phyloP scores from a whole-genome alignment of 164 flowering plant species.

The Vitis rotundifolia region DNA sequence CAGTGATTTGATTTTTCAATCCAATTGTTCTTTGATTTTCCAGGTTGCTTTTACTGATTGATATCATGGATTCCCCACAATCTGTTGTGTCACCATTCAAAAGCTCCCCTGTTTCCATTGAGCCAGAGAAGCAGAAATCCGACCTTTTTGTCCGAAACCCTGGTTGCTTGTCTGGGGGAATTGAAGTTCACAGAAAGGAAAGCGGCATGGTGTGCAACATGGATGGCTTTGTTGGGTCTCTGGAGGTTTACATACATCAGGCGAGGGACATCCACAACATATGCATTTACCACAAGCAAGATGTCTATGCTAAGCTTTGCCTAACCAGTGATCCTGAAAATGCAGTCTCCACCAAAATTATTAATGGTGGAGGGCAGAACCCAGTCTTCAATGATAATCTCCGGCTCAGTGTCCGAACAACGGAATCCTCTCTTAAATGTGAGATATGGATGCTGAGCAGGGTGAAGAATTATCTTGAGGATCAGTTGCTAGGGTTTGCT shows the following conservation, averaged over 20 bases:
- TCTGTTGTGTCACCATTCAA: slow-evolving; percentile 63
- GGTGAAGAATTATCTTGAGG: slow-evolving; percentile 85
- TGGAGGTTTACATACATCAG: slow-evolving; percentile 79
- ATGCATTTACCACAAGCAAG: slow-evolving; percentile 98
- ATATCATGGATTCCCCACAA: slow-evolving; percentile 69
- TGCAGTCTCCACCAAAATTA: slow-evolving; percentile 64
- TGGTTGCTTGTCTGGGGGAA: slow-evolving; percentile 22
- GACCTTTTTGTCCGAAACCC: slow-evolving; percentile 21
- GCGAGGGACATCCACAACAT: slow-evolving; percentile 96
- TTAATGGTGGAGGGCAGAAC: slow-evolving; percentile 90
- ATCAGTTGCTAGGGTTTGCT: slow-evolving; percentile 88
- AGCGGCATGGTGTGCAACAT: slow-evolving; percentile 6
- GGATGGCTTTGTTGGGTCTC: slow-evolving; percentile 49
- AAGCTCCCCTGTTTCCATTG: slow-evolving; percentile 28
- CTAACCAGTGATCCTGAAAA: slow-evolving; percentile 75
- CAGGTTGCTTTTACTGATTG: slow-evolving; percentile 15
- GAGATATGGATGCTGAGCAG: slow-evolving; percentile 98
- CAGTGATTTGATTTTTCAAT: slow-evolving; percentile 1
- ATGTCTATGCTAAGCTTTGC: slow-evolving; percentile 94
- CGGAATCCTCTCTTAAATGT: slow-evolving; percentile 76
- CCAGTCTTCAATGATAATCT: slow-evolving; percentile 82
- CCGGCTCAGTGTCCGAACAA: slow-evolving; percentile 52
- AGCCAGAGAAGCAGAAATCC: slow-evolving; percentile 38
- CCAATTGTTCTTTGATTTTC: slow-evolving; percentile 13
- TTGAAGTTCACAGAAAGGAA: slow-evolving; percentile 29